Evolutionary conservation across 2,329 filamentous ascomycete species (phyloP), one percentile per base, ranked within the genome.

Genomic region (Pseudogymnoascus destructans): DNA sequence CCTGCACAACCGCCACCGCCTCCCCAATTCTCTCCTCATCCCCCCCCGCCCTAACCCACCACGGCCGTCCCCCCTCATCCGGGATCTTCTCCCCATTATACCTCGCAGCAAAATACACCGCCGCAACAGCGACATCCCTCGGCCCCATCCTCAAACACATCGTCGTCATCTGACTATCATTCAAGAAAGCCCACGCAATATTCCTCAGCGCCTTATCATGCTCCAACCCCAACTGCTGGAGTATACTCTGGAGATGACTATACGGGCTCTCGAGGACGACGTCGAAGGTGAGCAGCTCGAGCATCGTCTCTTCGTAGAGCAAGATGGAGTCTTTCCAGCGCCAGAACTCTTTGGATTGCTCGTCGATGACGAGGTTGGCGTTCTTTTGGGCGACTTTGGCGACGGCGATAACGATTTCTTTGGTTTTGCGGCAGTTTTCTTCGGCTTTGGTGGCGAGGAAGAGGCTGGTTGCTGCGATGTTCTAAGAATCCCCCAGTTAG

Each of bases 281-380:
- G 69, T 98, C 93, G 70, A 98, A 98, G 61, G 91, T 97, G 15
- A 98, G 77, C 49, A 84, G 83, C 70, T 97, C 93, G 13, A 98
- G 79, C 74, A 98, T 86, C 42, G 92, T 76, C 69, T 97, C 93
- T 73, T 98, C 93, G 68, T 95, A 89, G 63, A 87, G 85, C 11
- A 97, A 75, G 59, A 98, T 95, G 60, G 86, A 93, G 69, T 98
- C 93, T 61, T 90, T 82, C 93, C 93, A 98, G 67, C 87, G 83
- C 93, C 93, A 98, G 70, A 93, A 98, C 69, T 98, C 93, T 68
- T 96, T 97, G 64, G 87, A 95, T 71, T 97, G 91, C 72, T 97
- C 93, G 69, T 98, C 93, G 57, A 97, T 88, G 58, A 92, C 77
- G 60, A 96, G 80, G 66, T 89, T 87, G 1, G 89, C 78, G 65